A percentile compares a stretch with the other conserved stretches of the same genome.
Evolutionary conservation across 305 asterid species (phyloP).

Genomic region (Withania somnifera): DNA sequence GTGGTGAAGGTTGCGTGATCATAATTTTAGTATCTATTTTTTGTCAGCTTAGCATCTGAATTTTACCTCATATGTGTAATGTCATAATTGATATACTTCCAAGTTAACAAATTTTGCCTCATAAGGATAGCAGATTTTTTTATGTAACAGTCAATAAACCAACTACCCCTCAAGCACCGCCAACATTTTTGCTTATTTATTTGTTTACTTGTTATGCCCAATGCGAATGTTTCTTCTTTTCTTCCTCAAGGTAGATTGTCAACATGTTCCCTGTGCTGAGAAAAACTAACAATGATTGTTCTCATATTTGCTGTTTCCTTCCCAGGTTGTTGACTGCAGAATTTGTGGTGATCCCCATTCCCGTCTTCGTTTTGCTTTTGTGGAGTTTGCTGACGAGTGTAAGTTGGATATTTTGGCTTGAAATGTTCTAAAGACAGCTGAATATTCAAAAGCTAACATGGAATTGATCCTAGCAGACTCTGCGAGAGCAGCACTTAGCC

Average conservation of each 20-base stretch:
- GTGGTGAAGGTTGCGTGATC: not conserved
- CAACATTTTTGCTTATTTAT: not conserved
- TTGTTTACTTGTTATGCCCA: not conserved
- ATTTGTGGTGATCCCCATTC: constrained; percentile 97
- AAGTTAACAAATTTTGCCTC: not conserved
- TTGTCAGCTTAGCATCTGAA: not conserved
- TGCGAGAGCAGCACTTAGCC: constrained; percentile 67
- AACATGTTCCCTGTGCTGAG: not conserved
- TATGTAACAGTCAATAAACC: not conserved
- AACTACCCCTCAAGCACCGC: not conserved
- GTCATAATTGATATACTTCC: not conserved
- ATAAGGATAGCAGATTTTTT: not conserved
- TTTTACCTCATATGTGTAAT: not conserved
- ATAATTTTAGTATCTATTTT: not conserved
- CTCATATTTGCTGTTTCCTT: constrained; percentile 7
- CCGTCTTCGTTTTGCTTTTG: constrained; percentile 95
- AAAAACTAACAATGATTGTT: not conserved
- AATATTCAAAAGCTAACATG: constrained; percentile 4
- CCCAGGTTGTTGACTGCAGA: constrained; percentile 91
- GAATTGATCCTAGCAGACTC: constrained; percentile 43
- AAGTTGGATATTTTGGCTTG: constrained; percentile 14
- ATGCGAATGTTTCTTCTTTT: not conserved
- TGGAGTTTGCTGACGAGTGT: constrained; percentile 83
- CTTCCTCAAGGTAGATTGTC: not conserved
- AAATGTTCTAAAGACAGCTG: not conserved